These are phyloP conservation scores for Casaregolazyma lundiana DNA, from an alignment of 1,139 yeast species.

Conservation along the genomic window DNA sequence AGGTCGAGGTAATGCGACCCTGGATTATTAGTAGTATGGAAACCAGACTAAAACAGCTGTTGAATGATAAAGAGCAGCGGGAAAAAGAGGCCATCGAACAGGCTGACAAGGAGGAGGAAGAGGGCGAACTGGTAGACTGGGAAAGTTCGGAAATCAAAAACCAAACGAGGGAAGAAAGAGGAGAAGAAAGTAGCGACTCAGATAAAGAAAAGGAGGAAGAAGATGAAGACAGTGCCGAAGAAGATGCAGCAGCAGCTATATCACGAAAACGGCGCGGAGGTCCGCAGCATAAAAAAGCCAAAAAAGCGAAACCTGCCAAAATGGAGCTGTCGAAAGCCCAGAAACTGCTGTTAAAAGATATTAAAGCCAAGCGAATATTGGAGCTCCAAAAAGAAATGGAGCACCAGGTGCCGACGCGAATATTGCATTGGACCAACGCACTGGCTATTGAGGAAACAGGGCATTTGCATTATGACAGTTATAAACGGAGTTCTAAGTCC, in stretches of 20 bases:
- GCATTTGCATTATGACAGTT: constrained; percentile 26
- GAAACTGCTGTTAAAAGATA: constrained; percentile 8
- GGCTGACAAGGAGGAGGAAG: constrained; percentile 19
- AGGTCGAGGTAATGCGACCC: constrained; percentile 45
- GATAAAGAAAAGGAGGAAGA: constrained; percentile 11
- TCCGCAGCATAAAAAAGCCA: constrained; percentile 3
- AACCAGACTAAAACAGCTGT: constrained; percentile 48
- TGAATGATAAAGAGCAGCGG: constrained; percentile 32
- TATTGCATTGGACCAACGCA: constrained; percentile 28
- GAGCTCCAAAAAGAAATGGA: constrained; percentile 20
- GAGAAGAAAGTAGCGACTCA: constrained; percentile 12
- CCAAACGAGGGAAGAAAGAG: constrained; percentile 12
- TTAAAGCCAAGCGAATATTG: constrained; percentile 24
- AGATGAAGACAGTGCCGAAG: constrained; percentile 24
- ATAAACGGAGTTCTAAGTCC: constrained; percentile 7
- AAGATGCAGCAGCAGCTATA: constrained; percentile 27
- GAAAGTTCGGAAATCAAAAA: constrained; percentile 16
- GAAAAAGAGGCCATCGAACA: constrained; percentile 22
- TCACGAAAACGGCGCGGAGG: constrained; percentile 24
- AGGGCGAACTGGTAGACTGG: constrained; percentile 15
- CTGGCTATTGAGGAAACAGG: constrained; percentile 27
- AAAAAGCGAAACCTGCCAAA: not conserved
- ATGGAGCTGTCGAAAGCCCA: constrained; percentile 1
- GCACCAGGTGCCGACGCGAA: constrained; percentile 20
- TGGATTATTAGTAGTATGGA: constrained; percentile 53